Conservation (phyloP, 2,329 filamentous ascomycete genomes). For the Basipetospora chlamydospora region DNA sequence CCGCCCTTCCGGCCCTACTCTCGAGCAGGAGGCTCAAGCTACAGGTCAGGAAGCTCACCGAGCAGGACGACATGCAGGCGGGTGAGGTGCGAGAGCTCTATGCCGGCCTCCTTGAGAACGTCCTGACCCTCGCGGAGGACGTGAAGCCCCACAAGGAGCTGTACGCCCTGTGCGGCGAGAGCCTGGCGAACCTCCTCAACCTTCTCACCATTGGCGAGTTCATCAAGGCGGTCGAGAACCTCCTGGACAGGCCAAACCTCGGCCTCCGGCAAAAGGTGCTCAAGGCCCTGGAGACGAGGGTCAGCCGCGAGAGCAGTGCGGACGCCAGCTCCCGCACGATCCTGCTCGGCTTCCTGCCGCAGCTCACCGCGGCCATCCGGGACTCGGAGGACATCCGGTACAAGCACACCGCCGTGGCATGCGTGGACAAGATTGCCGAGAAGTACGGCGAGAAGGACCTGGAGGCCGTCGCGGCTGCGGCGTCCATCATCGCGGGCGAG, state of each 20-base stretch:
- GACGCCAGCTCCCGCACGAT: slow-evolving; percentile 54
- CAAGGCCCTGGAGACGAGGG: slow-evolving; percentile 64
- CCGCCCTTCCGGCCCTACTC: slow-evolving; percentile 42
- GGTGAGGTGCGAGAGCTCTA: slow-evolving; percentile 56
- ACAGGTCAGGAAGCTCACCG: slow-evolving; percentile 41
- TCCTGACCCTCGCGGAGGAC: slow-evolving; percentile 50
- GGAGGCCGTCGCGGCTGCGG: slow-evolving; percentile 59
- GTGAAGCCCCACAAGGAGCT: slow-evolving; percentile 41
- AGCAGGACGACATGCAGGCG: slow-evolving; percentile 49
- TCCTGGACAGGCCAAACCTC: slow-evolving; percentile 63
- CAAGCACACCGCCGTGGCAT: slow-evolving; percentile 75
- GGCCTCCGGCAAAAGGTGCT: slow-evolving; percentile 68
- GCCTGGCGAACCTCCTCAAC: slow-evolving; percentile 67
- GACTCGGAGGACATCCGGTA: slow-evolving; percentile 58
- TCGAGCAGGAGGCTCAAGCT: slow-evolving; percentile 40
- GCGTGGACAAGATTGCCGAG: slow-evolving; percentile 84
- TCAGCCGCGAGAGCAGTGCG: slow-evolving; percentile 56
- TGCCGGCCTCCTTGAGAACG: slow-evolving; percentile 50
- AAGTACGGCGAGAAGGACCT: slow-evolving; percentile 90
- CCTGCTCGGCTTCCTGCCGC: slow-evolving; percentile 65
- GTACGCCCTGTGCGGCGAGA: slow-evolving; percentile 47
- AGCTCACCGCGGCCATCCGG: slow-evolving; percentile 61
- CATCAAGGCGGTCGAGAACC: slow-evolving; percentile 69
- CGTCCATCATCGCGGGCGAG: slow-evolving; percentile 60
- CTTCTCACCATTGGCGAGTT: slow-evolving; percentile 79